These are phyloP conservation scores for Lentinula aciculospora DNA, from an alignment of 768 basidiomycete genomes.

Conservation along the genomic window DNA sequence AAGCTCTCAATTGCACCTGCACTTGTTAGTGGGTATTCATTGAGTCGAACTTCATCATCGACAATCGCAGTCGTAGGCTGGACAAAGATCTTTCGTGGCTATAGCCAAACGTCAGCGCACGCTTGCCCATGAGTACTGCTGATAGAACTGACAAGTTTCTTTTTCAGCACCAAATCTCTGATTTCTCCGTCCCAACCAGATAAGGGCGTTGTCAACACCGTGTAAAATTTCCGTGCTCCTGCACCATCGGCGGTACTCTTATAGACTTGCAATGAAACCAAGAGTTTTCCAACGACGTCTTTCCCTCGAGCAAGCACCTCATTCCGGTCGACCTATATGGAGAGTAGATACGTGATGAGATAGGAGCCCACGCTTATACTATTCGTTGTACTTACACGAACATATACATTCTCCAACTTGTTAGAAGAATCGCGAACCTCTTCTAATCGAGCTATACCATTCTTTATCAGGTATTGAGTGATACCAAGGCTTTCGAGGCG, in stretches of 20 bases:
- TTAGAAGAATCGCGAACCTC: slow-evolving; percentile 57
- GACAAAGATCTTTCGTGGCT: slow-evolving; percentile 84
- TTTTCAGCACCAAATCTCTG: slow-evolving; percentile 69
- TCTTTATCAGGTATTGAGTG: slow-evolving; percentile 69
- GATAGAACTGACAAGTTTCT: slow-evolving; percentile 58
- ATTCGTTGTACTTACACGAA: slow-evolving; percentile 42
- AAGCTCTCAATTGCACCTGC: slow-evolving; percentile 78
- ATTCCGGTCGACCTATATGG: slow-evolving; percentile 60
- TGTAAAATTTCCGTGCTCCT: slow-evolving; percentile 77
- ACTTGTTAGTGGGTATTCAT: slow-evolving; percentile 71
- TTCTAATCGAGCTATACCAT: slow-evolving; percentile 65
- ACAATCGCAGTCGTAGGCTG: slow-evolving; percentile 76
- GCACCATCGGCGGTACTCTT: slow-evolving; percentile 82
- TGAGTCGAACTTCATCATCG: slow-evolving; percentile 63
- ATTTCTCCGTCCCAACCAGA: slow-evolving; percentile 71
- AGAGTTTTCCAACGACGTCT: slow-evolving; percentile 63
- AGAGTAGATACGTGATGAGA: not conserved
- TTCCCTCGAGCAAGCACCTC: slow-evolving; percentile 62
- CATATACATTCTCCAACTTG: slow-evolving; percentile 60
- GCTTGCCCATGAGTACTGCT: not conserved
- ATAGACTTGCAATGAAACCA: slow-evolving; percentile 77
- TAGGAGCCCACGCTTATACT: not conserved
- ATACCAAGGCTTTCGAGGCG: slow-evolving; percentile 61
- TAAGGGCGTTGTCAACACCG: slow-evolving; percentile 69
- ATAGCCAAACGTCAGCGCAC: not conserved